phyloP scores from a whole-genome alignment of 352 stramenopile genomes.

The Phytophthora hybrid region DNA sequence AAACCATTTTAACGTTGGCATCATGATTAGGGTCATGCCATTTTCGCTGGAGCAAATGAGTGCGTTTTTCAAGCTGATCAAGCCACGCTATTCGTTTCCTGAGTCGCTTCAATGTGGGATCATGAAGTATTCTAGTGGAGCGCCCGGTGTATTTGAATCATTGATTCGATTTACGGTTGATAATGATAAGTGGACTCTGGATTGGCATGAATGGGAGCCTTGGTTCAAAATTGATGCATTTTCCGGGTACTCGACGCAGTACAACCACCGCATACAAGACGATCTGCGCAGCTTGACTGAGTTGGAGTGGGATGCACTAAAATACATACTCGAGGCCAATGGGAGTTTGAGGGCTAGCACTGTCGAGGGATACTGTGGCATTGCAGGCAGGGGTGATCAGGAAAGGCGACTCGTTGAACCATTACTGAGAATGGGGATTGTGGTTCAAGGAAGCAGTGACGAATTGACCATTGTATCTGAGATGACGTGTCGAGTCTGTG shows the following conservation, averaged over 20 bases:
- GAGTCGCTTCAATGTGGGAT: constrained; percentile 21
- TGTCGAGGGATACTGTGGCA: neutral
- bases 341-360: constrained; percentile 2
- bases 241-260: neutral
- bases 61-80: constrained; percentile 33
- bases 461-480: constrained; percentile 6
- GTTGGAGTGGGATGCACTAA: constrained; percentile 9
- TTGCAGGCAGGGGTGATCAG: constrained; percentile 1
- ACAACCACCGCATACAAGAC: neutral
- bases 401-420: constrained; percentile 12
- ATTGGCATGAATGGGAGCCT: constrained; percentile 12
- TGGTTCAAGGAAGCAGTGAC: constrained; percentile 6
- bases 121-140: constrained; percentile 28
- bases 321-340: constrained; percentile 9
- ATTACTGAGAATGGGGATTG: constrained; percentile 13
- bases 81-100: constrained; percentile 21
- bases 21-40: constrained; percentile 19
- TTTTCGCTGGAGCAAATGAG: constrained; percentile 37
- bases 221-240: constrained; percentile 12
- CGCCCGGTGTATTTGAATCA: constrained; percentile 33
- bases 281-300: constrained; percentile 2
- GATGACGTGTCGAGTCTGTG: constrained; percentile 6
- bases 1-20: constrained; percentile 23
- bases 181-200: constrained; percentile 3
- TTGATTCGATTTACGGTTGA: constrained; percentile 34